Evolutionary conservation across 139 green algal genomes (phyloP).

Genomic region (Chlamydomonas asymmetrica): DNA sequence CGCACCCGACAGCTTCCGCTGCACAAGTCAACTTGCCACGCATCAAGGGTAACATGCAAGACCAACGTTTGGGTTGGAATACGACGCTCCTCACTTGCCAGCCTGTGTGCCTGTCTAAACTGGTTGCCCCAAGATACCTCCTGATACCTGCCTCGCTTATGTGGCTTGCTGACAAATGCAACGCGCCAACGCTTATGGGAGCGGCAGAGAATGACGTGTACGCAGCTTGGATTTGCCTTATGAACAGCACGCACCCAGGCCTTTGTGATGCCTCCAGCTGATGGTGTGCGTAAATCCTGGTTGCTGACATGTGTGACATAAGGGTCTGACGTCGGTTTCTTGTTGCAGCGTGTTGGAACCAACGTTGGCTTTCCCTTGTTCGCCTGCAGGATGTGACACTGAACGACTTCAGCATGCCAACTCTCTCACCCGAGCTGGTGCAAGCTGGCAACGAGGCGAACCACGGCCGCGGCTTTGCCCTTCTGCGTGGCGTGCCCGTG

Average conservation of each 20-base stretch:
- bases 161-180: too few relatives aligned
- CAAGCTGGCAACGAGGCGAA: slow-evolving; percentile 40
- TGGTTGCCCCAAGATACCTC: too few relatives aligned
- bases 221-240: background rate
- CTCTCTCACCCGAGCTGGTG: slow-evolving; percentile 46
- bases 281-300: background rate
- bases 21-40: background rate
- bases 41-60: too few relatives aligned
- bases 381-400: slow-evolving; percentile 34
- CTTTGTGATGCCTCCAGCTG: background rate
- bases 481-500: slow-evolving; percentile 60
- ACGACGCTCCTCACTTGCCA: too few relatives aligned
- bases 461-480: slow-evolving; percentile 57
- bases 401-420: slow-evolving; percentile 55
- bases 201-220: background rate
- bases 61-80: slow-evolving; percentile 1
- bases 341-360: background rate
- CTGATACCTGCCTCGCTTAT: too few relatives aligned
- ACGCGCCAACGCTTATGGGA: too few relatives aligned
- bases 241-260: background rate
- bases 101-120: too few relatives aligned
- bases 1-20: background rate
- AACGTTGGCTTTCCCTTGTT: background rate
- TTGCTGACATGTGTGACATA: background rate
- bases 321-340: background rate